These are phyloP conservation scores for Aspergillus leporis DNA, from an alignment of 495 filamentous ascomycete species.

Conservation along the genomic window DNA sequence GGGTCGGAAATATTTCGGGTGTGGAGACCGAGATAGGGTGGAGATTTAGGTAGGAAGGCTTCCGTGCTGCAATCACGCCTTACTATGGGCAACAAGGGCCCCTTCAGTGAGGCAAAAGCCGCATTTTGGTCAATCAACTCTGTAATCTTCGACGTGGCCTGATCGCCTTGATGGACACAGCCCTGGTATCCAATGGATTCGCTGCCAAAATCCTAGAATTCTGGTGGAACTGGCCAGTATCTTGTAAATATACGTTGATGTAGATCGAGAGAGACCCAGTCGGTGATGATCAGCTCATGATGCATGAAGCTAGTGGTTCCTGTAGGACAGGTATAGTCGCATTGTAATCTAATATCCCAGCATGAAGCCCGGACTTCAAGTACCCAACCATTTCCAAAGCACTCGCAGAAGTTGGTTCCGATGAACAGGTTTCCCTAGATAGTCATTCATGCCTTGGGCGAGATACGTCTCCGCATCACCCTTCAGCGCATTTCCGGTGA, in stretches of 20 bases:
- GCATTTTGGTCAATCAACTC: neutral
- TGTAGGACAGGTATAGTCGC: neutral
- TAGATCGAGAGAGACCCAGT: neutral
- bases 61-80: neutral
- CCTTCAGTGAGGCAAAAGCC: neutral
- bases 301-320: neutral
- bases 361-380: neutral
- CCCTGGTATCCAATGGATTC: neutral
- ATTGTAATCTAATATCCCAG: neutral
- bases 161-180: neutral
- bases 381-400: slow-evolving; percentile 1
- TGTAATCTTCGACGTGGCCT: neutral
- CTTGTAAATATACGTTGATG: neutral
- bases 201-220: neutral
- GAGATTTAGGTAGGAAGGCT: neutral
- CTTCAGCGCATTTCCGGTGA: slow-evolving; percentile 64
- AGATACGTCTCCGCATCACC: slow-evolving; percentile 60
- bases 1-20: neutral
- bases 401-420: neutral
- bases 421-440: slow-evolving; percentile 58
- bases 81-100: neutral
- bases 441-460: slow-evolving; percentile 63
- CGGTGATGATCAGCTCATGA: neutral
- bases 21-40: neutral
- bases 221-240: neutral